Conservation (phyloP, 768 basidiomycete genomes). For the Krasilnikovozyma curviuscula region DNA sequence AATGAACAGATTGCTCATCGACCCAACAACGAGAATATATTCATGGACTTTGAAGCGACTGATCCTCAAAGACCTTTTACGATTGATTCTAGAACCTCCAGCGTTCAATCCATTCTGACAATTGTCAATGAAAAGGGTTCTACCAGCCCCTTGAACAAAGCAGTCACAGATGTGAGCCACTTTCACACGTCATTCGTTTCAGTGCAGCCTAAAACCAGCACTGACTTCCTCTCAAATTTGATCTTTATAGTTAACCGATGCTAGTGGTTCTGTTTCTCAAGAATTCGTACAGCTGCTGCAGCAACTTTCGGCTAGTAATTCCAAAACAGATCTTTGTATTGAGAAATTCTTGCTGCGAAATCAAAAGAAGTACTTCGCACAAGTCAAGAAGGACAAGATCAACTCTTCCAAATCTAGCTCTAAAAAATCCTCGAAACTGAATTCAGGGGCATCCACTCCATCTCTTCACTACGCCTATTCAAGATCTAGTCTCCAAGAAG, state of each 20-base stretch:
- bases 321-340: slow-evolving; percentile 75
- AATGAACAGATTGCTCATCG: slow-evolving; percentile 66
- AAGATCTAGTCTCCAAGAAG: slow-evolving; percentile 42
- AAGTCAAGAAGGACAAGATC: slow-evolving; percentile 71
- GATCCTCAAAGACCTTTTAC: slow-evolving; percentile 60
- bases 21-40: slow-evolving; percentile 50
- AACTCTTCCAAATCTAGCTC: slow-evolving; percentile 30
- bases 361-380: slow-evolving; percentile 82
- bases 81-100: slow-evolving; percentile 54
- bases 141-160: slow-evolving; percentile 73
- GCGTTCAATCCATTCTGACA: slow-evolving; percentile 76
- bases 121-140: slow-evolving; percentile 79
- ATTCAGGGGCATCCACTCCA: slow-evolving; percentile 53
- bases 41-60: slow-evolving; percentile 62
- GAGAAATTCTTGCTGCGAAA: slow-evolving; percentile 78
- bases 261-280: slow-evolving; percentile 75
- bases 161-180: slow-evolving; percentile 54
- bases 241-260: slow-evolving; percentile 82
- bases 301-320: slow-evolving; percentile 59
- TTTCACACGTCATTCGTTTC: background rate
- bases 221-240: slow-evolving; percentile 4
- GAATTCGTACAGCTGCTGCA: slow-evolving; percentile 76
- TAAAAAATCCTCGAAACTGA: slow-evolving; percentile 44
- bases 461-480: slow-evolving; percentile 29
- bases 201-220: background rate